Conservation (phyloP, 371 early-diverging fungal genomes). For the Mucor irregularis region DNA sequence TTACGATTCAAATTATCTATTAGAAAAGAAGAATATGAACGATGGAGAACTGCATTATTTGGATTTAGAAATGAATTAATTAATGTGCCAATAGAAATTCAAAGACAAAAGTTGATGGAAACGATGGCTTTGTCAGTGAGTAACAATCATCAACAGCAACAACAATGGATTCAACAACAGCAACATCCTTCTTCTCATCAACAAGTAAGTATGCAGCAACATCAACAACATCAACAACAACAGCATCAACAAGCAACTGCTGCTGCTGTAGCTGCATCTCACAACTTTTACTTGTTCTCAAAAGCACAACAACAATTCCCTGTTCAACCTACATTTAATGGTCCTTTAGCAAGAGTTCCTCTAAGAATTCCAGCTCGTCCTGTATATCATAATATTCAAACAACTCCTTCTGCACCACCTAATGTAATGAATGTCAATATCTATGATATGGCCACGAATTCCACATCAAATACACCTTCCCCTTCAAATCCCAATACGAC, state of each 20-base stretch:
- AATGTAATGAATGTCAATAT: neutral
- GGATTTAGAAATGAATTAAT: slow-evolving; percentile 28
- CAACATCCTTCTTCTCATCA: slow-evolving; percentile 11
- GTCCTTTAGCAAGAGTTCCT: slow-evolving; percentile 17
- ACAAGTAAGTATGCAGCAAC: slow-evolving; percentile 19
- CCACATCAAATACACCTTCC: neutral
- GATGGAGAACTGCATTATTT: slow-evolving; percentile 40
- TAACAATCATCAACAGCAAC: neutral
- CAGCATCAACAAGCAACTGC: slow-evolving; percentile 11
- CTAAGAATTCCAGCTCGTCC: slow-evolving; percentile 20
- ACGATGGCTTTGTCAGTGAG: slow-evolving; percentile 13
- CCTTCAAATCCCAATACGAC: too few species aligned
- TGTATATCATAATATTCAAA: slow-evolving; percentile 11
- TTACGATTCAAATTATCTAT: slow-evolving; percentile 58
- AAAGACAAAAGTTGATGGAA: slow-evolving; percentile 26
- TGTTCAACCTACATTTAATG: slow-evolving; percentile 10
- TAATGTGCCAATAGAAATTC: slow-evolving; percentile 17
- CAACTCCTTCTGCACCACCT: slow-evolving; percentile 4
- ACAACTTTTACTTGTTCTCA: slow-evolving; percentile 15
- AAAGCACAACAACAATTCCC: slow-evolving; percentile 18
- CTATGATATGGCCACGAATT: too few species aligned
- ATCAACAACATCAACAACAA: slow-evolving; percentile 10
- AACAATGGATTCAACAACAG: slow-evolving; percentile 11
- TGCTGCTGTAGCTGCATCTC: slow-evolving; percentile 8
- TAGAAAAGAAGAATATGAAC: slow-evolving; percentile 55